Base-by-base conservation (phyloP, 164 flowering plant species). In the Magnolia kwangsiensis region DNA sequence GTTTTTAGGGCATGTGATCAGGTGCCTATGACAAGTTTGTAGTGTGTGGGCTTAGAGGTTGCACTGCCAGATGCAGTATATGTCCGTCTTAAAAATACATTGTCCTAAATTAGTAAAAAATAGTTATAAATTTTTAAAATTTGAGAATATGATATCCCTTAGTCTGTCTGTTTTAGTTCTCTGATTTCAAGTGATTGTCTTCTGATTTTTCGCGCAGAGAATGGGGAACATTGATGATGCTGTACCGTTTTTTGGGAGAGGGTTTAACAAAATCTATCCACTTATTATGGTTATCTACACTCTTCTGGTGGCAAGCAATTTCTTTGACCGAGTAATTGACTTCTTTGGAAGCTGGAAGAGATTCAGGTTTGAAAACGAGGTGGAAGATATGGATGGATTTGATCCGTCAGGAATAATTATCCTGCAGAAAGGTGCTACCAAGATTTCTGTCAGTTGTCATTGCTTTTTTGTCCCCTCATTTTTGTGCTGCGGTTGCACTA, bases 281-380 rank as follows among this genome's bases (percentile, higher is more conserved):
- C 97, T 96, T 78, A 89, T 96, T 73, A 96, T 96, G 99, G 99
- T 96, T 81, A 64, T 91, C 11, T 96, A 92, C 83, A 96, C 99
- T n/a, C 74, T 94, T 51, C 74, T 96, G 82, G 98, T 94, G 76
- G 99, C 98, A 10, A 85, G 96, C 89, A 91, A 91, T 82, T 91
- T 94, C 86, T 96, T 96, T 85, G 94, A 92, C 74, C 88, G 94
- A 23, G 88, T 96, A 49, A 84, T 96, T 75, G 74, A 79, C 63
- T 93, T 87, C 81, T 89, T 94, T 77, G 98, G 99, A 67, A 90
- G 87, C 88, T 96, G 98, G 99, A 94, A 88, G 82, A 87, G 88
- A 79, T 83, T 94, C 78, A 89, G 82, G 83, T 84, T 96, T 72
- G 92, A 91, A 84, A 88, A 87, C 55, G 98, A 96, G 79, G 87